Conservation (phyloP, 2,329 filamentous ascomycete genomes). For the Xylariaceae sp. region DNA sequence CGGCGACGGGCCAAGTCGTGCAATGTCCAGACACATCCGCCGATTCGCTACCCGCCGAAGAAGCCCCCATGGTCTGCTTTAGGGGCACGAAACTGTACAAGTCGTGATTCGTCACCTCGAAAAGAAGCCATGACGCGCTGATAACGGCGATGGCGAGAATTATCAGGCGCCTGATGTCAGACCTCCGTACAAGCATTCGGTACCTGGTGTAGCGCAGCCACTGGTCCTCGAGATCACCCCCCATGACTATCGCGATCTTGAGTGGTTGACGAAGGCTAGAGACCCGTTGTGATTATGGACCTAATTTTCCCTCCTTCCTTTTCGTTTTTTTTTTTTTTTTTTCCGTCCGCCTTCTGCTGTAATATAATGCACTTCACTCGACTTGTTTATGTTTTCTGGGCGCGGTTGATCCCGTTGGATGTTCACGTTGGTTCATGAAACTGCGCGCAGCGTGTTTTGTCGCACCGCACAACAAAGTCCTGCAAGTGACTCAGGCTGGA, state of each 20-base stretch:
- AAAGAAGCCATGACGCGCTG: slow-evolving; percentile 23
- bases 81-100: slow-evolving; percentile 18
- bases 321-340: no score
- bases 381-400: no score
- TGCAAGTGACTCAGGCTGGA: no score
- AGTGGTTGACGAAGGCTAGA: not conserved
- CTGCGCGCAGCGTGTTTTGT: no score
- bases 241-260: slow-evolving; percentile 7
- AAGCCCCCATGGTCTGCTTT: not conserved
- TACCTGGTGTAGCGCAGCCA: slow-evolving; percentile 23
- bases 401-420: no score
- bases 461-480: no score
- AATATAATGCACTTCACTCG: not conserved
- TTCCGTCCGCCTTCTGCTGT: slow-evolving; percentile 4
- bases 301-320: no score
- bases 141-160: slow-evolving; percentile 21
- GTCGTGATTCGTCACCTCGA: slow-evolving; percentile 28
- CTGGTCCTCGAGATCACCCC: slow-evolving; percentile 12
- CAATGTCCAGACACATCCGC: slow-evolving; percentile 24
- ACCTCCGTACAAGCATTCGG: slow-evolving; percentile 18
- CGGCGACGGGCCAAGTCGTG: slow-evolving; percentile 33
- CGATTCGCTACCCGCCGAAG: not conserved
- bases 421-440: no score
- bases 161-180: slow-evolving; percentile 23
- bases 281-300: no score